Percentiles rank a stretch among this genome's conserved stretches.
phyloP scores from a whole-genome alignment of 345 rosid genomes.

The Conringia planisiliqua region DNA sequence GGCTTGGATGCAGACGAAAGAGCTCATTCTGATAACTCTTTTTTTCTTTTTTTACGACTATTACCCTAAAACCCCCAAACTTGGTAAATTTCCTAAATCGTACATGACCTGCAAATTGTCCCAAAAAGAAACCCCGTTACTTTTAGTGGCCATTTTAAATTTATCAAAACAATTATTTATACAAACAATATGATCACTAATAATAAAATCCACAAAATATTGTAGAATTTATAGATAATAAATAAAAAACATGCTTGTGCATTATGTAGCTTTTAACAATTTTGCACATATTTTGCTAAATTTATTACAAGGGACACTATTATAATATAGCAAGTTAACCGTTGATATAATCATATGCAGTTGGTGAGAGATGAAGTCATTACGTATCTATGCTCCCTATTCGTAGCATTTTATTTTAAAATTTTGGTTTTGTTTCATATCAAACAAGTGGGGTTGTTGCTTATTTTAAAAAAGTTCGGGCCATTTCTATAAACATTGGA shows the following conservation, averaged over 20 bases:
- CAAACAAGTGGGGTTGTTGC: background rate
- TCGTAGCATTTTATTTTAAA: background rate
- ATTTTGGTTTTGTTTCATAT: background rate
- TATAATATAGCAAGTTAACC: background rate
- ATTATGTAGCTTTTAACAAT: too few relatives aligned
- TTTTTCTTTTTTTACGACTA: background rate
- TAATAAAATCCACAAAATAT: too few relatives aligned
- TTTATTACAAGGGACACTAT: background rate
- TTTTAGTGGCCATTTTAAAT: background rate
- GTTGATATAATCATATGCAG: slow-evolving; percentile 5
- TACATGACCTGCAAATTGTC: background rate
- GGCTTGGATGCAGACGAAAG: slow-evolving; percentile 31
- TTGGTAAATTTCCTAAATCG: slow-evolving; percentile 8
- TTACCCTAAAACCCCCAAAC: background rate
- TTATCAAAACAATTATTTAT: background rate
- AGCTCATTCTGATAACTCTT: slow-evolving; percentile 30
- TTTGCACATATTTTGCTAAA: background rate
- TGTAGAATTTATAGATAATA: background rate
- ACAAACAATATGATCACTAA: background rate
- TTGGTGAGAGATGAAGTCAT: slow-evolving; percentile 6
- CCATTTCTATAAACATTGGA: background rate
- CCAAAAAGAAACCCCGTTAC: background rate
- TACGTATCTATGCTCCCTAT: slow-evolving; percentile 13
- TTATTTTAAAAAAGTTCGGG: background rate
- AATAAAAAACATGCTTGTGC: background rate